Conservation (phyloP, 1,284 basidiomycete genomes). For the Anthracocystis setariae region DNA sequence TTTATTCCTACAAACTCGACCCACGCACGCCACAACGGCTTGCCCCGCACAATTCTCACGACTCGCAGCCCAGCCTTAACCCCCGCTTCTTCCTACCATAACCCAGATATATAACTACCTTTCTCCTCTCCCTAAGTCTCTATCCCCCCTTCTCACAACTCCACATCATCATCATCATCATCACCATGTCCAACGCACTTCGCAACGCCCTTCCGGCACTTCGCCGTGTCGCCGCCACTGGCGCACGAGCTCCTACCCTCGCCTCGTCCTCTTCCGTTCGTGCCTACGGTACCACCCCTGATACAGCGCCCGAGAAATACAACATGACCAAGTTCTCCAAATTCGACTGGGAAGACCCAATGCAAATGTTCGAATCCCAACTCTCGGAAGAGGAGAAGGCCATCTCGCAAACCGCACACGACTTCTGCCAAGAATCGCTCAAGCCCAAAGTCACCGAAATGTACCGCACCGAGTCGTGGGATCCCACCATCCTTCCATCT, state of each 20-base stretch:
- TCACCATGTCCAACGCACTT: slow-evolving; percentile 45
- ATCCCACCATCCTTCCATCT: slow-evolving; percentile 80
- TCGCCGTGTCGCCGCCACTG: slow-evolving; percentile 16
- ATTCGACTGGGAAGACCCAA: slow-evolving; percentile 76
- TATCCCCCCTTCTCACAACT: neutral
- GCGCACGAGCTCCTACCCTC: slow-evolving; percentile 7
- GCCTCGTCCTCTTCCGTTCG: slow-evolving; percentile 10
- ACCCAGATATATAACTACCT: slow-evolving; percentile 8
- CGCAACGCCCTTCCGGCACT: slow-evolving; percentile 32
- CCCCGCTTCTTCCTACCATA: neutral
- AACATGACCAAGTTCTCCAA: slow-evolving; percentile 70
- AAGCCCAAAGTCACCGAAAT: slow-evolving; percentile 84
- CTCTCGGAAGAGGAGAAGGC: slow-evolving; percentile 90
- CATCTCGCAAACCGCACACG: slow-evolving; percentile 83
- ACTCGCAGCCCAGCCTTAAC: neutral
- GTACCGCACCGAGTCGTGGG: slow-evolving; percentile 86
- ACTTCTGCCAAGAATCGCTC: slow-evolving; percentile 87
- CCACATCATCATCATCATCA: slow-evolving; percentile 3
- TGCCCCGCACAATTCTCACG: neutral
- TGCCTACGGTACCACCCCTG: slow-evolving; percentile 39
- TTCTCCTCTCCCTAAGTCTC: neutral
- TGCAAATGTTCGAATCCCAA: slow-evolving; percentile 34
- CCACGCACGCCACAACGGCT: neutral
- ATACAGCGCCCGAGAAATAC: slow-evolving; percentile 39
- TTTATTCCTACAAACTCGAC: neutral